Percentiles rank a stretch among this genome's conserved stretches.
Evolutionary conservation across 2,329 filamentous ascomycete species (phyloP).

Genomic region (Tolypocladium tropicale): DNA sequence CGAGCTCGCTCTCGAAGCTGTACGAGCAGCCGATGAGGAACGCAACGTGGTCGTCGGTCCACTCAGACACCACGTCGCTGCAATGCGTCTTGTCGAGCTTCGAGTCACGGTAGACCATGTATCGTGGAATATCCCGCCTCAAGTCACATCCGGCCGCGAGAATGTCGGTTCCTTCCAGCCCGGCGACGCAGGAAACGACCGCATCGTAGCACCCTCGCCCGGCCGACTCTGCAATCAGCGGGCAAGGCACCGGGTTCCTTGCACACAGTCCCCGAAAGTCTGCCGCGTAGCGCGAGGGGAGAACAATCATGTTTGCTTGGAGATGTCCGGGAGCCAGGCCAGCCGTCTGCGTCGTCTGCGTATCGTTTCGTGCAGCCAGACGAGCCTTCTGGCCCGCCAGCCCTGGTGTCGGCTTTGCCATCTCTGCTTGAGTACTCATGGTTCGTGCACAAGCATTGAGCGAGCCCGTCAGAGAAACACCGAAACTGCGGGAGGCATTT

Average conservation of each 20-base stretch:
- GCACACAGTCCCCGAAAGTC: slow-evolving; percentile 50
- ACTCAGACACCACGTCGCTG: background rate
- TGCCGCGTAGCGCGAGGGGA: slow-evolving; percentile 43
- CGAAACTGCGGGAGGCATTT: background rate
- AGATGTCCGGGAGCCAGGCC: slow-evolving; percentile 45
- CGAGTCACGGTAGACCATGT: background rate
- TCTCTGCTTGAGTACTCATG: background rate
- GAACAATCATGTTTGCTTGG: slow-evolving; percentile 52
- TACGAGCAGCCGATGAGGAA: background rate
- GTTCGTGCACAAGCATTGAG: background rate
- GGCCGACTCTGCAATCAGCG: slow-evolving; percentile 22
- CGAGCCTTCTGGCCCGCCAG: slow-evolving; percentile 25
- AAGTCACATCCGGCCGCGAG: background rate
- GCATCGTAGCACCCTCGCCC: background rate
- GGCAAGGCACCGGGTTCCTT: slow-evolving; percentile 53
- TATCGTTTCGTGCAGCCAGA: slow-evolving; percentile 20
- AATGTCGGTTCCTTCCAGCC: background rate
- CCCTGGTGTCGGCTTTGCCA: background rate
- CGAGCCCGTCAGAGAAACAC: background rate
- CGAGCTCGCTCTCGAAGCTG: background rate
- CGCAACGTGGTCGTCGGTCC: background rate
- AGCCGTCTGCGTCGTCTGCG: slow-evolving; percentile 33
- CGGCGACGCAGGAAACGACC: background rate
- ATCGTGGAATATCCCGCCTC: background rate
- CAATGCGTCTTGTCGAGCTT: background rate